phyloP scores from a whole-genome alignment of 2,329 filamentous ascomycete species.

The Sporothrix dimorphospora region DNA sequence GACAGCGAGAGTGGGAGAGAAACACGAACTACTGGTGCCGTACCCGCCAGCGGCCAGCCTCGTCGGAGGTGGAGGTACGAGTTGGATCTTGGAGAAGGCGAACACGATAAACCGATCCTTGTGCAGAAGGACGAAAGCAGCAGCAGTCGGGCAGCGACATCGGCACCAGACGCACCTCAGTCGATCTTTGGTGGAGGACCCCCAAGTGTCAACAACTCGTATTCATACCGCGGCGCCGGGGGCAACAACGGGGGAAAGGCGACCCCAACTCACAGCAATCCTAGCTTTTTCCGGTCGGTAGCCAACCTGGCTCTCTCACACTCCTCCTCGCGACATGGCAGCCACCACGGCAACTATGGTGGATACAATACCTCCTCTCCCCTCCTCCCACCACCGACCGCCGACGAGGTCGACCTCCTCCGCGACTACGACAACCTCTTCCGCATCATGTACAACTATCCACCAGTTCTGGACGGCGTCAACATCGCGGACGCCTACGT shows the following conservation, averaged over 20 bases:
- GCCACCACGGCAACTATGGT: conserved; percentile 44
- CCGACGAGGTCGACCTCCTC: conserved; percentile 73
- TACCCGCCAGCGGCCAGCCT: conserved; percentile 43
- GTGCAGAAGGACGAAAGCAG: conserved; percentile 71
- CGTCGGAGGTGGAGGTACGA: conserved; percentile 77
- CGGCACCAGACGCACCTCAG: conserved; percentile 37
- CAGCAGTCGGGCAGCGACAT: conserved; percentile 30
- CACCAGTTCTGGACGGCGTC: conserved; percentile 77
- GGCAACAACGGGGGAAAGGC: conserved; percentile 41
- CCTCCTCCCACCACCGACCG: conserved; percentile 50
- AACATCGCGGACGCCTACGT: conserved; percentile 93
- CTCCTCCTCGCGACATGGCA: conserved; percentile 43
- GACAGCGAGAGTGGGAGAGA: conserved; percentile 40
- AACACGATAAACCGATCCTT: conserved; percentile 82
- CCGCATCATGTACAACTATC: conserved; percentile 92
- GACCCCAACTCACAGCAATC: conserved; percentile 39
- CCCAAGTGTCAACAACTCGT: conserved; percentile 33
- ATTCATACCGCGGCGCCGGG: conserved; percentile 48
- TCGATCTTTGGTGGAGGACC: conserved; percentile 62
- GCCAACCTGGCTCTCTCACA: conserved; percentile 68
- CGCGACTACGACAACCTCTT: conserved; percentile 96
- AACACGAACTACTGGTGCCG: conserved; percentile 31
- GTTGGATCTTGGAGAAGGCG: conserved; percentile 72
- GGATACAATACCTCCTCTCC: conserved; percentile 29
- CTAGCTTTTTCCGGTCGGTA: conserved; percentile 82